Conservation (phyloP, 306 rosid genomes). For the Quillaja saponaria region DNA sequence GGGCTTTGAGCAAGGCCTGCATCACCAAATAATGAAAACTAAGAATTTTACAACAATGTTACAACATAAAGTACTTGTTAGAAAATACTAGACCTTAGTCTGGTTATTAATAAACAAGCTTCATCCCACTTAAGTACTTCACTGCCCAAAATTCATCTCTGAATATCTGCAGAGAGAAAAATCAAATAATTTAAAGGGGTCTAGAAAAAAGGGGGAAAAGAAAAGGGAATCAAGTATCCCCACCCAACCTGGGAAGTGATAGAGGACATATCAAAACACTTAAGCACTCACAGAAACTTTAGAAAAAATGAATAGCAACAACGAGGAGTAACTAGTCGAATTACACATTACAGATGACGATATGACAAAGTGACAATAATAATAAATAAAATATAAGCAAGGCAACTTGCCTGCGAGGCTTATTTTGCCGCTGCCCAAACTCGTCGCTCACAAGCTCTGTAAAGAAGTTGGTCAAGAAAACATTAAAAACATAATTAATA, state of each 20-base stretch:
- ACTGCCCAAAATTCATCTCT: constrained; percentile 89
- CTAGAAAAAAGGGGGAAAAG: background rate
- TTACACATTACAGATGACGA: too few species aligned
- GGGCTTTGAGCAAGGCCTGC: constrained; percentile 82
- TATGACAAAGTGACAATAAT: too few species aligned
- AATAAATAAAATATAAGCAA: constrained; percentile 1
- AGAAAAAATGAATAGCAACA: background rate
- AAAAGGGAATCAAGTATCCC: too few species aligned
- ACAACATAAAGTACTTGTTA: constrained; percentile 27
- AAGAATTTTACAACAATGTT: constrained; percentile 30
- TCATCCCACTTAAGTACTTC: constrained; percentile 54
- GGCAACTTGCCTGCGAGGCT: constrained; percentile 80
- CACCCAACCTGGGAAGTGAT: background rate
- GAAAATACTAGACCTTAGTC: constrained; percentile 51
- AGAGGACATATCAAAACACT: background rate
- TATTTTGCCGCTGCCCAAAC: constrained; percentile 84
- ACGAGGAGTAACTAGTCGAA: too few species aligned
- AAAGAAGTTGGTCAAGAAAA: constrained; percentile 19
- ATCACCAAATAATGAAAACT: constrained; percentile 42
- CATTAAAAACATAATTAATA: constrained; percentile 4
- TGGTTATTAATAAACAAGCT: constrained; percentile 67
- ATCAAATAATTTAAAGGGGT: background rate
- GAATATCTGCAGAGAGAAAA: constrained; percentile 69
- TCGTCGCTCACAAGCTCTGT: constrained; percentile 74
- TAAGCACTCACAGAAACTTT: background rate